phyloP scores from a whole-genome alignment of 1,139 yeast species.

The Pichia sp. region DNA sequence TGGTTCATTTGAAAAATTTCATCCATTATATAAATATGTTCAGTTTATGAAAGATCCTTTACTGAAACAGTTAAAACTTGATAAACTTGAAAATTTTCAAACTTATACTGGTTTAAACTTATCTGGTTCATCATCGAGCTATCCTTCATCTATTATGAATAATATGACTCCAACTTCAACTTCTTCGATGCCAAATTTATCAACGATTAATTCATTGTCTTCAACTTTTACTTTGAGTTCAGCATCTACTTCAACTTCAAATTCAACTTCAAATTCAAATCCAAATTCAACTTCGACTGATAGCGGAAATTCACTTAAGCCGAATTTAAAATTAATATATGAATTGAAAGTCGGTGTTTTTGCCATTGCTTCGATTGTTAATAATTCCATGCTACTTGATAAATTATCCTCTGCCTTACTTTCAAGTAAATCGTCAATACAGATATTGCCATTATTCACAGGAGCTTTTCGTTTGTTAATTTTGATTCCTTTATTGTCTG shows the following conservation, averaged over 20 bases:
- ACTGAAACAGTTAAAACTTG: constrained; percentile 23
- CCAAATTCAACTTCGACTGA: neutral
- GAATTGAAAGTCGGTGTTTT: constrained; percentile 35
- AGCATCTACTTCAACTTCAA: neutral
- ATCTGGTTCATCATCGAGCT: no score
- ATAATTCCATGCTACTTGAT: constrained; percentile 34
- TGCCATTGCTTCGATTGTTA: constrained; percentile 39
- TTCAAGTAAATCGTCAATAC: constrained; percentile 25
- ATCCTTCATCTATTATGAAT: no score
- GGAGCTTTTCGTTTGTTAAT: constrained; percentile 34
- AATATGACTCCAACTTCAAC: no score
- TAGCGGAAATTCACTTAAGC: no score
- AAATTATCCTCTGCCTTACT: constrained; percentile 28
- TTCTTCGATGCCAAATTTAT: neutral
- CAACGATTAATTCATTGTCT: no score
- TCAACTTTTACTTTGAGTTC: neutral
- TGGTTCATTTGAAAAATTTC: constrained; percentile 29
- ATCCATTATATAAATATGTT: constrained; percentile 43
- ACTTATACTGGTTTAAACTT: neutral
- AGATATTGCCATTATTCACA: constrained; percentile 27
- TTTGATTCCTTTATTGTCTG: constrained; percentile 19
- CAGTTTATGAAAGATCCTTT: constrained; percentile 18
- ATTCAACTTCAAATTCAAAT: neutral
- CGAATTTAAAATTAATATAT: constrained; percentile 7
- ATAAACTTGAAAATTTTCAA: constrained; percentile 19